Evolutionary conservation across 2,329 filamentous ascomycete genomes (phyloP), one percentile per base, ranked within the genome.

Genomic region (Fusarium heterosporum): DNA sequence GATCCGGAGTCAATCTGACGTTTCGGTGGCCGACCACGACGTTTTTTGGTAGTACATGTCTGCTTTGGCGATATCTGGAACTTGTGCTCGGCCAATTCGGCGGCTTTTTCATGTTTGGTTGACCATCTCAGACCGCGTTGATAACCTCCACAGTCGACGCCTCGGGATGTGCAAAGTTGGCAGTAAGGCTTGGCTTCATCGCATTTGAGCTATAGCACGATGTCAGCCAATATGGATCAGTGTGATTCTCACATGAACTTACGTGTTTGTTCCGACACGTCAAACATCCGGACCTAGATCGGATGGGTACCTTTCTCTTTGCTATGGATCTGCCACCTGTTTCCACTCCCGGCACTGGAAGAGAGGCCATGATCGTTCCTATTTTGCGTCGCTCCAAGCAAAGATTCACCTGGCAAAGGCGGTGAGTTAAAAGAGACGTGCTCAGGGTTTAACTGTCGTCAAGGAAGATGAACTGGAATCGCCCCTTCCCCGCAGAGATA

Each of bases 141-240:
- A 13, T 73, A 74, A 3, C 72, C 72, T 4, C 56, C 65, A n/a
- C 72, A 74, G 6, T 52, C 30, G 12, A 71, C 56, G 3, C 72
- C 72, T 26, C 68, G 65, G 10, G 63, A 50, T 7, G 68, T 59
- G 16, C 72, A 74, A 2, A 67, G 59, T 2, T 64, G 62, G 8
- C 72, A 74, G 12, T 40, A 55, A 1, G 72, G 72, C 7, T 67
- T 65, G 6, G 62, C 39, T 42, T 74, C 72, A 25, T 74, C 72
- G 26, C 72, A 74, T 72, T 74, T 74, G 10, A 71, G 57, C 72
- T 74, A 30, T 36, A 8, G 3, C 8, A 0, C 11, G 3, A 9
- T 10, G 40, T 67, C 39, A 67, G 64, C 47, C 14, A n/a, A 19
- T 19, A 14, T 19, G 1, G 11, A 6, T 14, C 8, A 13, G 28